Percentiles rank a stretch among this genome's conserved stretches.
Conservation (phyloP, 176 grass and related monocot species). For the Raddia distichophylla region DNA sequence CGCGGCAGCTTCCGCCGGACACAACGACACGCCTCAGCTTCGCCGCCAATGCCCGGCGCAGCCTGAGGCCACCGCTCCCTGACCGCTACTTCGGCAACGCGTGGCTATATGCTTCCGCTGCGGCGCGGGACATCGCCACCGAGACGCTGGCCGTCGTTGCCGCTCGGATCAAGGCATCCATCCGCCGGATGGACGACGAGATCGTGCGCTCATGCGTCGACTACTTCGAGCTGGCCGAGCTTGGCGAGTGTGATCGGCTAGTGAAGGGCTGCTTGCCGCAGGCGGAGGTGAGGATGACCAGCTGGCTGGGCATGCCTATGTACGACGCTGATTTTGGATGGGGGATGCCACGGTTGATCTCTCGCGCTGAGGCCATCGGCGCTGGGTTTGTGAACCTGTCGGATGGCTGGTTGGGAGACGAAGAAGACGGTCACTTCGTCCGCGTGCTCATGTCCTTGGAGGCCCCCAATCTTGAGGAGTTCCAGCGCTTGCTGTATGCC, state of each 20-base stretch:
- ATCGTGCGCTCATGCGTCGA: conserved; percentile 29
- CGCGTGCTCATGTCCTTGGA: background rate
- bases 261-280: background rate
- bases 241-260: background rate
- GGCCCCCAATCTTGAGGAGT: background rate
- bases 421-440: background rate
- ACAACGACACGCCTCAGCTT: conserved; percentile 20
- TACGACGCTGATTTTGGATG: conserved; percentile 41
- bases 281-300: conserved; percentile 11
- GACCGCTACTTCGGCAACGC: conserved; percentile 48
- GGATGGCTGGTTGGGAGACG: background rate
- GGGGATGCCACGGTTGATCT: conserved; percentile 29
- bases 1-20: conserved; percentile 15
- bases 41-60: conserved; percentile 12
- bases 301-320: conserved; percentile 40
- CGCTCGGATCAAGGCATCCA: conserved; percentile 2
- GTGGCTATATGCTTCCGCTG: background rate
- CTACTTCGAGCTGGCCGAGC: conserved; percentile 12
- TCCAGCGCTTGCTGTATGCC: background rate
- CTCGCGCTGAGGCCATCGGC: background rate
- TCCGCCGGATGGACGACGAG: conserved; percentile 6
- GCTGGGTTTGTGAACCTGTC: conserved; percentile 19
- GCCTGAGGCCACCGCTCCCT: conserved; percentile 23
- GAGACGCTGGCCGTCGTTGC: background rate
- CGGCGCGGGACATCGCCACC: conserved; percentile 7